Evolutionary conservation across 805 yeast species (phyloP).

Genomic region (Ogataea pini): DNA sequence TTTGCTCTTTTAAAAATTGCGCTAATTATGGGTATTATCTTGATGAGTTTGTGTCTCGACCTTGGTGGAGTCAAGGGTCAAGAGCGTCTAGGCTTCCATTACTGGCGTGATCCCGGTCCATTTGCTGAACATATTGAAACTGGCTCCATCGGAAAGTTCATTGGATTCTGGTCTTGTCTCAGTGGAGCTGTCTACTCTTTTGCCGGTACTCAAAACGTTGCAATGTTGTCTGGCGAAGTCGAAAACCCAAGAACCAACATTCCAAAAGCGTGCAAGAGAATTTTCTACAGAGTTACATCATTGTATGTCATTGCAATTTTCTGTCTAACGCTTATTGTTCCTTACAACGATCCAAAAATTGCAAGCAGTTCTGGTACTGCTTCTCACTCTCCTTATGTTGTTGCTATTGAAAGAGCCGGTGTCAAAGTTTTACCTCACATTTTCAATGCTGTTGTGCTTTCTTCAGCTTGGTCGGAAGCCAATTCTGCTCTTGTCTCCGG

Average conservation of each 20-base stretch:
- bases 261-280: conserved; percentile 27
- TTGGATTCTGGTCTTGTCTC: conserved; percentile 48
- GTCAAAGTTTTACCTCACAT: conserved; percentile 67
- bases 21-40: conserved; percentile 58
- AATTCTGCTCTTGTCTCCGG: conserved; percentile 68
- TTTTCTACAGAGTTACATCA: conserved; percentile 24
- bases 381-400: conserved; percentile 72
- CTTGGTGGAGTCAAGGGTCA: conserved; percentile 61
- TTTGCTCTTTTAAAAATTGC: conserved; percentile 61
- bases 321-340: conserved; percentile 48
- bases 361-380: conserved; percentile 55
- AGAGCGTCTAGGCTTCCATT: conserved; percentile 41
- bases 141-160: conserved; percentile 52
- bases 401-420: conserved; percentile 65
- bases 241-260: conserved; percentile 26
- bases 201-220: conserved; percentile 45
- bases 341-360: conserved; percentile 39
- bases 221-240: conserved; percentile 27
- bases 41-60: conserved; percentile 52
- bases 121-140: conserved; percentile 46
- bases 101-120: conserved; percentile 36
- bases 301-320: conserved; percentile 32
- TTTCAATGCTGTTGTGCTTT: conserved; percentile 65
- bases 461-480: conserved; percentile 56
- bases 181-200: conserved; percentile 62